Percentiles rank a stretch among this genome's conserved stretches.
Evolutionary conservation across 208 protist genomes (phyloP).

Genomic region (Trypanosoma caninum): DNA sequence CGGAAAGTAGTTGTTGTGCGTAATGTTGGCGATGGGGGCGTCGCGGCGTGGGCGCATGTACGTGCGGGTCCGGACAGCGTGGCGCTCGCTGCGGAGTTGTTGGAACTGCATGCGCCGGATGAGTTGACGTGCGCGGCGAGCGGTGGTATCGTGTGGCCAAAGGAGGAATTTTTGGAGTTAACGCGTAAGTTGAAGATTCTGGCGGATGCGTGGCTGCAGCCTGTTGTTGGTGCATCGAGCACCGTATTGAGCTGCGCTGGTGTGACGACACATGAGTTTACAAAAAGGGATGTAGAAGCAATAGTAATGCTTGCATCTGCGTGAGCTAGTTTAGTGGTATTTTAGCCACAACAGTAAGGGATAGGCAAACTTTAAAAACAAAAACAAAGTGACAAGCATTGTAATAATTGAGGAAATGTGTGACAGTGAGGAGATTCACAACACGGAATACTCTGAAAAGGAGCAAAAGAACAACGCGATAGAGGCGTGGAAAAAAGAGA

Average conservation of each 20-base stretch:
- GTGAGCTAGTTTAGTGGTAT: neutral
- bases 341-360: neutral
- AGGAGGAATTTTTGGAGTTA: slow-evolving; percentile 56
- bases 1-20: slow-evolving; percentile 50
- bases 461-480: too few relatives aligned
- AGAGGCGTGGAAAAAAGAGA: too few relatives aligned
- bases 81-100: slow-evolving; percentile 26
- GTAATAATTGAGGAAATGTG: too few relatives aligned
- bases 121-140: slow-evolving; percentile 16
- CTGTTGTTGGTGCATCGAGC: slow-evolving; percentile 24
- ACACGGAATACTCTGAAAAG: too few relatives aligned
- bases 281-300: slow-evolving; percentile 47
- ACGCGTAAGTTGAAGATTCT: slow-evolving; percentile 28
- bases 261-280: slow-evolving; percentile 43
- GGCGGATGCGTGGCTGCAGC: slow-evolving; percentile 20
- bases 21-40: slow-evolving; percentile 5
- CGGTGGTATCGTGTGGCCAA: slow-evolving; percentile 55
- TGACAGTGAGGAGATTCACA: too few relatives aligned
- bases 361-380: neutral
- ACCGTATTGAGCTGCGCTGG: slow-evolving; percentile 30
- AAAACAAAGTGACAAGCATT: too few relatives aligned
- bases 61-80: slow-evolving; percentile 32
- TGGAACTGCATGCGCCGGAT: slow-evolving; percentile 22
- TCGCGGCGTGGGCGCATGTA: slow-evolving; percentile 59
- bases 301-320: slow-evolving; percentile 33